A percentile compares a stretch with the other conserved stretches of the same genome.
phyloP scores from a whole-genome alignment of 2,329 filamentous ascomycete species.

The Aureobasidium sp. region DNA sequence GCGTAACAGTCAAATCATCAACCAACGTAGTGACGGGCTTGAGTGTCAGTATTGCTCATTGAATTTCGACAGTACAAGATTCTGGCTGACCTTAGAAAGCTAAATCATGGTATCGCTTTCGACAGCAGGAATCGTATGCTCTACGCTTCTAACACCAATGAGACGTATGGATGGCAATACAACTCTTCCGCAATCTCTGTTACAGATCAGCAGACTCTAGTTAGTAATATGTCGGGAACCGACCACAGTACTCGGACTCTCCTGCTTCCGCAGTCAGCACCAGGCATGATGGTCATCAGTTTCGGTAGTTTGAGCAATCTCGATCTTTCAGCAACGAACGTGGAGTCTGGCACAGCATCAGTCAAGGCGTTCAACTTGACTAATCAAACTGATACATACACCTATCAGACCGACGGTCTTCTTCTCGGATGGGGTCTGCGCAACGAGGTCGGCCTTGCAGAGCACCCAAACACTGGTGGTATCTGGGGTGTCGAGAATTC shows the following conservation, averaged over 20 bases:
- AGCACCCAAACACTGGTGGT: conserved; percentile 47
- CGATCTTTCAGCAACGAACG: conserved; percentile 47
- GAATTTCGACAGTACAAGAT: background rate
- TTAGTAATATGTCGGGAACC: conserved; percentile 54
- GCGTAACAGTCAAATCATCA: conserved; percentile 12
- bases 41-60: background rate
- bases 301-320: conserved; percentile 59
- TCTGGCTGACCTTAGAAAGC: background rate
- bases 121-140: conserved; percentile 23
- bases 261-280: conserved; percentile 49
- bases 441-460: conserved; percentile 65
- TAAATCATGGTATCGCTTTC: conserved; percentile 45
- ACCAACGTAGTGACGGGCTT: background rate
- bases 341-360: conserved; percentile 55
- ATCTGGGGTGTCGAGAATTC: conserved; percentile 62
- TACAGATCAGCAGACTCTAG: conserved; percentile 32
- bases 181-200: conserved; percentile 41
- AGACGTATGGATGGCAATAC: conserved; percentile 55
- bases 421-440: conserved; percentile 60
- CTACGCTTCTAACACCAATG: conserved; percentile 49
- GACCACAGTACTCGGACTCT: conserved; percentile 63
- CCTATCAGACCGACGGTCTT: conserved; percentile 45
- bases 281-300: conserved; percentile 56
- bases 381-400: conserved; percentile 31
- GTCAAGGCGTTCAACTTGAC: conserved; percentile 56